Evolutionary conservation across 1,139 yeast species (phyloP), one percentile per base, ranked within the genome.

Genomic region (Suhomyces guaymorum): DNA sequence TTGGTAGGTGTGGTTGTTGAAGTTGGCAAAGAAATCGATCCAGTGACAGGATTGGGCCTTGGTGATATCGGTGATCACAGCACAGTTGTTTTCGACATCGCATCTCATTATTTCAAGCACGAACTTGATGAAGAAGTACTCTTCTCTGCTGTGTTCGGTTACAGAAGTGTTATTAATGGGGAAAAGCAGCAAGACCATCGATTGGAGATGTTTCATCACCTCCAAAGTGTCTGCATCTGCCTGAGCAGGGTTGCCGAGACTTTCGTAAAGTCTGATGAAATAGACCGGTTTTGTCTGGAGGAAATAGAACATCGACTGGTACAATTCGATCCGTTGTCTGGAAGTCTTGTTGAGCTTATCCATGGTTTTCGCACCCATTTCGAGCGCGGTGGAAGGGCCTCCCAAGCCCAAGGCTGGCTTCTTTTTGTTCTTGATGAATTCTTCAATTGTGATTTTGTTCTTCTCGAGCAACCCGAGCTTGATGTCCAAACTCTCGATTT

Each of bases 251-350:
- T 24, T n/a, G 3, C 52, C 50, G 27, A 57, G 41, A 3, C 52
- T 46, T 20, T 52, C 50, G 32, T 62, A 54, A 39, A 80, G 58
- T 19, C 81, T 65, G 1, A 81, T 72, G 52, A 92, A 72, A 53
- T 92, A 92, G 1, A 59, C 59, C 1, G 96, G 89, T 51, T 86
- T 88, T 0, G 96, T 86, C 55, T 94, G 98, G 25, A 94, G 60
- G 28, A 90, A 65, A 50, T 83, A 92, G 49, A 92, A 82, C 37
- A 92, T 57, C 7, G 86, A 82, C 49, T 85, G 96, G 57, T 84
- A 86, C 1, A 78, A 56, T 42, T 80, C 87, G 15, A 79, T 61
- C 42, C 76, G 59, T 36, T 66, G 66, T 36, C 66, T 59, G 6
- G 70, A 55, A 4, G 65, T 55, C 38, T 62, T 61, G 44, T 58